Evolutionary conservation across 768 basidiomycete species (phyloP), one percentile per base, ranked within the genome.

Genomic region (Lepiota venenata): DNA sequence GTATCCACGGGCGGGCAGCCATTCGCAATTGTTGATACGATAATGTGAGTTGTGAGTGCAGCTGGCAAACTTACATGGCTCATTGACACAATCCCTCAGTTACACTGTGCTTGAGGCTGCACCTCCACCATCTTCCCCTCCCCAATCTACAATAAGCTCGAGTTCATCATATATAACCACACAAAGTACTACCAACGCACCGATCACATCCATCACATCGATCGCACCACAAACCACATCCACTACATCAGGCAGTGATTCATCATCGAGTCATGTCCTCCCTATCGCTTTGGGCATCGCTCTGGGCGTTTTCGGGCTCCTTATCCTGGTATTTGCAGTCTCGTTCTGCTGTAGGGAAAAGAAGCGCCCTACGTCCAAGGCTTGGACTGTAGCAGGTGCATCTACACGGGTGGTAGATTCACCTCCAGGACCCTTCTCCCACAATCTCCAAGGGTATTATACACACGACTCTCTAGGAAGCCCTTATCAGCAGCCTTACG

Each of bases 1-100:
- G 63, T 77, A 22, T 74, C 71, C 2, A 68, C 72, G 15, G 69
- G 68, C 7, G 52, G 56, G 2, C 66, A 72, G 51, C 60, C 66
- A 10, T 75, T 62, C 43, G 70, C 62, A 9, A 59, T 75, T 9
- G 69, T 77, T 32, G 32, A 32, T 11, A 11, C 32, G 32, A 32
- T 32, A 32, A 32, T 32, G 32, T 32, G 32, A 32, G 32, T 32
- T 32, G 32, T 32, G 8, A 32, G 32, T 32, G 32, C 12, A 7
- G n/a, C 21, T 4, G 15, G 11, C 20, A 15, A 32, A 41, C 16
- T 11, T 8, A 14, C 25, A 27, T 21, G 5, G 16, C 2, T 15
- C 4, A 21, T 14, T 41, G 39, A 36, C 20, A 42, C 4, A 25
- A 11, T 14, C 36, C 25, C 51, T 12, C 47, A 62, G 58, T 27